Evolutionary conservation across 495 filamentous ascomycete genomes (phyloP), one percentile per base, ranked within the genome.

Genomic region (Hypoxylon fuscum): DNA sequence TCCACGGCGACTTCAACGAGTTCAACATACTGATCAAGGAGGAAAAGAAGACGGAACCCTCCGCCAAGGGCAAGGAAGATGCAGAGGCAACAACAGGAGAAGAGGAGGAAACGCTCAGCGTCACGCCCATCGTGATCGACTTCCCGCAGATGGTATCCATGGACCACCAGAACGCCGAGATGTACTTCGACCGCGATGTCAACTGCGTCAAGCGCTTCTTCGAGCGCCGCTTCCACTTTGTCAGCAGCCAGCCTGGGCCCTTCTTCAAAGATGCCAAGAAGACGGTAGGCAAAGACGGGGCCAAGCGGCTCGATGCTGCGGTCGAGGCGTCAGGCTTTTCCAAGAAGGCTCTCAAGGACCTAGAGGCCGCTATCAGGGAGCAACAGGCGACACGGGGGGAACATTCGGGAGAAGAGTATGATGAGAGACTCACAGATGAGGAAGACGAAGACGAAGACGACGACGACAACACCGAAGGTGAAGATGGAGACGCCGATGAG

Each of bases 61-160:
- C 66, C 8, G 27, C 35, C 8, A 62, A 68, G 14, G 57, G 52
- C 42, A 76, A 78, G 15, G 74, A 61, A 14, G n/a, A n/a, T n/a
- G 22, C 51, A 25, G 51, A 74, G 9, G 25, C 43, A 27, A 3
- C 22, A n/a, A 22, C 48, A 51, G 12, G 58, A 61, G 14, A 22
- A 5, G 71, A 77, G 4, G 15, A 35, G 18, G 68, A 70, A 48
- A 64, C 47, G 0, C 53, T 81, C 20, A 79, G 59, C 5, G 72
- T 88, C 1, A 81, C 73, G 12, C 93, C 95, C 4, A 83, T 96
- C 46, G 74, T 98, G 22, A 99, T 99, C 65, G 96, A 99, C 76
- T 99, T 99, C 72, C 95, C 95, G 1, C 95, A 99, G 76, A 96
- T 96, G 89, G 84, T 98, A 2, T 96, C 92, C n/a, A 89, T 97